phyloP scores from a whole-genome alignment of 495 filamentous ascomycete species.

The Aspergillus incahuasiensis region DNA sequence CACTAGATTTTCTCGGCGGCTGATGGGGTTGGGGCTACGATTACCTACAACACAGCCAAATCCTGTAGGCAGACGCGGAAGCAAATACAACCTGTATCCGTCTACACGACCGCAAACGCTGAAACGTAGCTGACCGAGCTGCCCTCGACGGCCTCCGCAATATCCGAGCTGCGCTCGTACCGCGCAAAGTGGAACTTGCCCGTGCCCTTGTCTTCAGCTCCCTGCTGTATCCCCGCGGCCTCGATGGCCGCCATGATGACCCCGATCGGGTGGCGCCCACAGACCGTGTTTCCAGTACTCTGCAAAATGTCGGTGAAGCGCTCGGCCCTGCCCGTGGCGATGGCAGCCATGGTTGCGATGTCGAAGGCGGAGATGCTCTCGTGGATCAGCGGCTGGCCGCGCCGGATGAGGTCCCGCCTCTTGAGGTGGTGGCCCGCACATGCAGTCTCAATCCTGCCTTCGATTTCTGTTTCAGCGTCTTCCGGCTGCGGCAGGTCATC shows the following conservation, averaged over 20 bases:
- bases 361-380: constrained; percentile 84
- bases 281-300: constrained; percentile 85
- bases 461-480: constrained; percentile 20
- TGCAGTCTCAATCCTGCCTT: constrained; percentile 26
- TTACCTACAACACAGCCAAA: not conserved
- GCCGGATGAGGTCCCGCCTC: constrained; percentile 34
- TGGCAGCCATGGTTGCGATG: constrained; percentile 72
- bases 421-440: constrained; percentile 36
- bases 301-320: constrained; percentile 64
- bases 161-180: constrained; percentile 86
- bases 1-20: not conserved
- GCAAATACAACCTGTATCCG: no score
- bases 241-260: constrained; percentile 89
- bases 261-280: constrained; percentile 92
- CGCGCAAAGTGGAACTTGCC: constrained; percentile 77
- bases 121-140: constrained; percentile 91
- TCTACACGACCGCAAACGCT: constrained; percentile 39
- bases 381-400: constrained; percentile 58
- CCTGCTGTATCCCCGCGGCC: constrained; percentile 34
- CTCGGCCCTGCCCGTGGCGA: constrained; percentile 66
- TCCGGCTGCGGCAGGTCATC: constrained; percentile 39
- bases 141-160: constrained; percentile 57
- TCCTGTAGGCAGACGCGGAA: not conserved
- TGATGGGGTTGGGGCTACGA: not conserved
- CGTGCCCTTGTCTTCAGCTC: no score